A percentile compares a stretch with the other conserved stretches of the same genome.
Conservation (phyloP, 805 yeast species). For the Saccharomycopsis sp. region DNA sequence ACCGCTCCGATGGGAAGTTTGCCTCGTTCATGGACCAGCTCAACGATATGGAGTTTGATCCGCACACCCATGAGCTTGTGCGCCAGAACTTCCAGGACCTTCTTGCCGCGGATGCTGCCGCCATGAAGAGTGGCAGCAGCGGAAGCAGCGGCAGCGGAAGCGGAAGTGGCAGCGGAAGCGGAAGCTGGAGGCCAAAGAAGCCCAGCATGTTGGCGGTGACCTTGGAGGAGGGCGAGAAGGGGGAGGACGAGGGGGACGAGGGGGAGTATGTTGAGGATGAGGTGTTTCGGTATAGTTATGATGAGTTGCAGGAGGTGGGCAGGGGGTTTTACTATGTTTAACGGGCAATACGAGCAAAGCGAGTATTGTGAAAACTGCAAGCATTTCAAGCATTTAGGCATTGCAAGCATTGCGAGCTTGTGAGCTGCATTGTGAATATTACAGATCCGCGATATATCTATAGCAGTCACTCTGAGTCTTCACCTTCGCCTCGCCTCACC, state of each 20-base stretch:
- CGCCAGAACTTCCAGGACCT: constrained; percentile 1
- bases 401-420: too few species aligned
- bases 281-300: constrained; percentile 9
- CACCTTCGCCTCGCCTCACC: too few species aligned
- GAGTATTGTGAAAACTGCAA: too few species aligned
- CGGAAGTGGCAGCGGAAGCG: too few species aligned
- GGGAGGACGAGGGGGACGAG: background rate
- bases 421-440: too few species aligned
- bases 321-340: constrained; percentile 11
- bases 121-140: background rate
- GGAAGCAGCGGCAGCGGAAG: too few species aligned
- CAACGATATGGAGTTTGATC: constrained; percentile 2
- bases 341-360: too few species aligned
- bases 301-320: constrained; percentile 10
- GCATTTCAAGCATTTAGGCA: too few species aligned
- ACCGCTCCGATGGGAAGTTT: background rate
- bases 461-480: too few species aligned
- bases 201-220: background rate
- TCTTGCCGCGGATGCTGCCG: background rate
- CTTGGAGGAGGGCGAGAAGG: background rate
- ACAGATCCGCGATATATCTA: too few species aligned
- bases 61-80: background rate
- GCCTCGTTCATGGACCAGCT: constrained; percentile 7
- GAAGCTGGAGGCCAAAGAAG: too few species aligned
- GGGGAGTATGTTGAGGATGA: background rate